These are phyloP conservation scores for Trichoderma afroharzianum DNA, from an alignment of 2,329 filamentous ascomycete species.

Conservation along the genomic window DNA sequence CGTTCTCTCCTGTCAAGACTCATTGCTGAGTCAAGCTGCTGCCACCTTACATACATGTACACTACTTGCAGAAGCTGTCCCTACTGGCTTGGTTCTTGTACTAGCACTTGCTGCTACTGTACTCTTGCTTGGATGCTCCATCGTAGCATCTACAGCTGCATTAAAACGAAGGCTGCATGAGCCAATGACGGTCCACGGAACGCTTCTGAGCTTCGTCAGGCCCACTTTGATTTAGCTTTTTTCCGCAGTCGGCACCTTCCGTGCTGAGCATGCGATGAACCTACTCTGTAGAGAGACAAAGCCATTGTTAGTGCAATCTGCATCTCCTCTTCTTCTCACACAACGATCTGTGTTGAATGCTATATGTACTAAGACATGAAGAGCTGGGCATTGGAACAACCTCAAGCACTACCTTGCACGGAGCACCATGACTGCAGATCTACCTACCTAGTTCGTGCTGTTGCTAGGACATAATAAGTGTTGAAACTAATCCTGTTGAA, in stretches of 20 bases:
- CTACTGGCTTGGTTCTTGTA: background rate
- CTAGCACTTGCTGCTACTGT: background rate
- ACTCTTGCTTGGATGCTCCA: background rate
- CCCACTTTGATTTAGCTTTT: conserved; percentile 11
- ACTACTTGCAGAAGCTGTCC: background rate
- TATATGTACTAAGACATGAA: background rate
- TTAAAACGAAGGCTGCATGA: background rate
- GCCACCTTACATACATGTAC: background rate
- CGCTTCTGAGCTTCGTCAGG: background rate
- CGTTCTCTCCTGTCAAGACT: background rate
- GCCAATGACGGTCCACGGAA: background rate
- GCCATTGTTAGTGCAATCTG: background rate
- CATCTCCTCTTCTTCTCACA: background rate
- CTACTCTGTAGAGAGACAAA: background rate
- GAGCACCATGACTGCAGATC: background rate
- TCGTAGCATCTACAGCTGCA: conserved; percentile 7
- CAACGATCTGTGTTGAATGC: background rate
- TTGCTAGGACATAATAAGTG: background rate
- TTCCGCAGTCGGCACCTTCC: conserved; percentile 16
- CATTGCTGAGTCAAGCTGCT: background rate
- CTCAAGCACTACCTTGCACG: background rate
- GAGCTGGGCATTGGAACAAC: background rate
- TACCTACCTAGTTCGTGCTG: background rate
- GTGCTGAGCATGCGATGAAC: conserved; percentile 3
- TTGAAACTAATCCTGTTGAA: background rate